Base-by-base conservation (phyloP, 2,329 filamentous ascomycete species). In the Colletotrichum incanum region DNA sequence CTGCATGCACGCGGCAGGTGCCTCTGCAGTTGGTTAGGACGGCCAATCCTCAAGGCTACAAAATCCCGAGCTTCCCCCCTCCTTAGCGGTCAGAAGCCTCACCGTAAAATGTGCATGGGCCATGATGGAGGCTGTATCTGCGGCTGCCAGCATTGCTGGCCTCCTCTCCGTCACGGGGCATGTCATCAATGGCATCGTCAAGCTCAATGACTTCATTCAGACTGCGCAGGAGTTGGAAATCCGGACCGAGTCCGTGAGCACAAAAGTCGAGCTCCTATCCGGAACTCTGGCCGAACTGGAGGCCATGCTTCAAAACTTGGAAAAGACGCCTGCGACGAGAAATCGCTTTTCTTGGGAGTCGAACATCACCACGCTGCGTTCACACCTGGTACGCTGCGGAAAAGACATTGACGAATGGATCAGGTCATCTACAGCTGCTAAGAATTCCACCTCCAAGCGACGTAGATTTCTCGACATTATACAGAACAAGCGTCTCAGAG, bases 131-230 rank as follows among this genome's bases (percentile, higher is more conserved):
- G 31, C 60, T 1, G n/a, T 63, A 5, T 39, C 45, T 3, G 63
- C 54, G 28, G 63, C 54, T 8, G 63, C 63, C 28, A 45, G 63
- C n/a, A 45, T 66, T 20, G 54, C 41, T 28, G 63, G 63, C 11
- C 16, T 59, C 2, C 54, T 60, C 9, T 39, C 52, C 43, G 28
- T 59, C 18, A n/a, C 64, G 1, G 54, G 43, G 2, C 54, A 66
- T 7, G 16, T 59, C n/a, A 37, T 66, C n/a, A 49, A 4, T 45
- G 63, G 63, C 14, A 54, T 59, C 31, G 11, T 31, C 20, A 66
- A 59, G 31, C n/a, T 65, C 26, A 47, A 39, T 9, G 41, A 11
- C 1, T 50, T 47, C 43, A 23, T 59, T 12, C 52, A 23, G 31
- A 31, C 45, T 34, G n/a, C 31, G 7, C 56, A 37, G 20, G 54